A percentile compares a stretch with the other conserved stretches of the same genome.
Conservation (phyloP, 768 basidiomycete species). For the Hericium alpestre region DNA sequence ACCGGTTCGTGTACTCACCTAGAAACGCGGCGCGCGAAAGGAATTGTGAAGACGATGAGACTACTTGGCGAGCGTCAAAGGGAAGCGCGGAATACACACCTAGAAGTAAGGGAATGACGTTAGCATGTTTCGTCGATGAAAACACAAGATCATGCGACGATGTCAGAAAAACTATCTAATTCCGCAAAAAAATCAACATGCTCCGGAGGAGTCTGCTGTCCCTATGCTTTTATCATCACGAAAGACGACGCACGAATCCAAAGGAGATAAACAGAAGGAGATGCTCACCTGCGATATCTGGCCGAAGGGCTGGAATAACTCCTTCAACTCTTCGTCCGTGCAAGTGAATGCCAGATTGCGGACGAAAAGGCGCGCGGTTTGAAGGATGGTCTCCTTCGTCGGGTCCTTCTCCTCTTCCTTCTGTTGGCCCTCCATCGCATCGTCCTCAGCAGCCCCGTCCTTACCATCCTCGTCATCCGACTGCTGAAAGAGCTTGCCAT, state of each 20-base stretch:
- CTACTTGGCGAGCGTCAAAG: not conserved
- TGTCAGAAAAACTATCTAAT: conserved; percentile 42
- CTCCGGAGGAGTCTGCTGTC: conserved; percentile 43
- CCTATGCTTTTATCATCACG: conserved; percentile 42
- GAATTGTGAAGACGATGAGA: not conserved
- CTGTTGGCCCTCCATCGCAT: conserved; percentile 4
- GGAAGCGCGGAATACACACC: conserved; percentile 7
- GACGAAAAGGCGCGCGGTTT: conserved; percentile 76
- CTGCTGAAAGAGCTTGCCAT: conserved; percentile 47
- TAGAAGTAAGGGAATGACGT: not conserved
- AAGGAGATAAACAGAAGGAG: not conserved
- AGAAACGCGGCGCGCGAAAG: not conserved
- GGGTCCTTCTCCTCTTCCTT: conserved; percentile 10
- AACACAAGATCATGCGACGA: conserved; percentile 4
- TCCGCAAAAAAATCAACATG: conserved; percentile 34
- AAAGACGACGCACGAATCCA: not conserved
- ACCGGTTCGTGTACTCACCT: conserved; percentile 28
- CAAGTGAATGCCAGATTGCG: conserved; percentile 92
- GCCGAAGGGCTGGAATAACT: conserved; percentile 61
- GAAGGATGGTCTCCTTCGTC: conserved; percentile 42
- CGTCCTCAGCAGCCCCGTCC: conserved; percentile 3
- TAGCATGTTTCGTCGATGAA: conserved; percentile 2
- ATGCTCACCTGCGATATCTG: conserved; percentile 62
- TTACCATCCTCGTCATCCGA: conserved; percentile 40
- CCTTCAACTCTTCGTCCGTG: conserved; percentile 56